A percentile compares a stretch with the other conserved stretches of the same genome.
These are phyloP conservation scores for Cladosporium velox DNA, from an alignment of 2,329 filamentous ascomycete species.

Conservation along the genomic window DNA sequence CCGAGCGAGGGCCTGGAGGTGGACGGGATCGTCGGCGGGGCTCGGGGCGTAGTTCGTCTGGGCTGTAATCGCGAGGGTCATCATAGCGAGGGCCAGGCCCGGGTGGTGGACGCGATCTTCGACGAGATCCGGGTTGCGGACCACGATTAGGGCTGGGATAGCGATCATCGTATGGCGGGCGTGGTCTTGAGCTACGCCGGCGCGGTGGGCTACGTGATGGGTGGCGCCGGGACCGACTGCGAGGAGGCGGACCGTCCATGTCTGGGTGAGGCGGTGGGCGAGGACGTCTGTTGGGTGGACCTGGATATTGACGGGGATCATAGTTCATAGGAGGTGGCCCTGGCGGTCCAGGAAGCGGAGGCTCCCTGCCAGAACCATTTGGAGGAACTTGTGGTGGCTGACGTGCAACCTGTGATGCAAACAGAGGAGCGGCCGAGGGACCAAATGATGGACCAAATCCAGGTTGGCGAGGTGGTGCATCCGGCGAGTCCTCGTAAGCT, in stretches of 20 bases:
- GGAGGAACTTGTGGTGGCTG: slow-evolving; percentile 22
- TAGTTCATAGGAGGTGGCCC: slow-evolving; percentile 15
- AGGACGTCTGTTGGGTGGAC: slow-evolving; percentile 15
- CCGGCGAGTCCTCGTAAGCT: slow-evolving; percentile 24
- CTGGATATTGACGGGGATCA: slow-evolving; percentile 21
- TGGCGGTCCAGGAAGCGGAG: slow-evolving; percentile 18
- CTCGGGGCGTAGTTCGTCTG: neutral
- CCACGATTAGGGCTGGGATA: slow-evolving; percentile 7
- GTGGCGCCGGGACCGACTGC: neutral
- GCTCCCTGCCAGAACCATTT: slow-evolving; percentile 15
- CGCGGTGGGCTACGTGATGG: slow-evolving; percentile 9
- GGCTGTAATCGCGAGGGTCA: slow-evolving; percentile 15
- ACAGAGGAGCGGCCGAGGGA: slow-evolving; percentile 49
- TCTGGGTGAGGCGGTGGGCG: slow-evolving; percentile 16
- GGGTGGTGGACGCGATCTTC: slow-evolving; percentile 9
- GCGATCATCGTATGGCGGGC: slow-evolving; percentile 13
- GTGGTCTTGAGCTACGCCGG: slow-evolving; percentile 15
- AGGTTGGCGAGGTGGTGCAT: slow-evolving; percentile 27
- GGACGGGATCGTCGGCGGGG: slow-evolving; percentile 13
- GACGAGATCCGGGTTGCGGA: slow-evolving; percentile 3
- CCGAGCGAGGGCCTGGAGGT: neutral
- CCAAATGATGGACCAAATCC: slow-evolving; percentile 40
- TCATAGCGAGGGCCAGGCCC: neutral
- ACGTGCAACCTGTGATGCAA: slow-evolving; percentile 49
- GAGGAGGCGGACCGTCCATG: slow-evolving; percentile 12